phyloP scores from a whole-genome alignment of 2,329 filamentous ascomycete genomes.

The Penicillium janthinellum region DNA sequence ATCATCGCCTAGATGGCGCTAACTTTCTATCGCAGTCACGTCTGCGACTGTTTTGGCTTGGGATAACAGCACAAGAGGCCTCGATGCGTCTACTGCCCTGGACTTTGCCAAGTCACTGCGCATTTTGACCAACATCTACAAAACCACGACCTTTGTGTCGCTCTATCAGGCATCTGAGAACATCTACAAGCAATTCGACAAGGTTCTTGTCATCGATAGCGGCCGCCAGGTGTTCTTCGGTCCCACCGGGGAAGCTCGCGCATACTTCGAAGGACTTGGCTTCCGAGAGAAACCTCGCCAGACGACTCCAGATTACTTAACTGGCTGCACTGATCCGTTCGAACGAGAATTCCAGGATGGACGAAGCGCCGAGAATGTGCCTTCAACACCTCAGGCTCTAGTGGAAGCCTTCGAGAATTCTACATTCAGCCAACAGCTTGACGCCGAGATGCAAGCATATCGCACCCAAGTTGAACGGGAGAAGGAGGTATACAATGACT shows the following conservation, averaged over 20 bases:
- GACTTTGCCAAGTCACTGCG: slow-evolving; percentile 71
- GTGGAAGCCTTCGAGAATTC: slow-evolving; percentile 71
- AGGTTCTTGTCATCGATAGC: slow-evolving; percentile 77
- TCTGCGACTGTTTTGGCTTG: slow-evolving; percentile 71
- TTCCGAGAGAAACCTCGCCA: slow-evolving; percentile 74
- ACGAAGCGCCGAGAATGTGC: slow-evolving; percentile 65
- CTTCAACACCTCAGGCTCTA: slow-evolving; percentile 67
- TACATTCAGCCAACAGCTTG: slow-evolving; percentile 56
- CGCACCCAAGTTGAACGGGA: slow-evolving; percentile 65
- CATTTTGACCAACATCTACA: slow-evolving; percentile 80
- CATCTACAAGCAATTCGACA: slow-evolving; percentile 79
- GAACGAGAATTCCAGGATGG: slow-evolving; percentile 76
- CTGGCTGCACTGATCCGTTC: slow-evolving; percentile 80
- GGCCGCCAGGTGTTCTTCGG: slow-evolving; percentile 78
- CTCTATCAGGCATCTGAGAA: slow-evolving; percentile 84
- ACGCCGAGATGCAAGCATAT: slow-evolving; percentile 70
- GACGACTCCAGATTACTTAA: slow-evolving; percentile 80
- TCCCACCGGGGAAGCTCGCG: slow-evolving; percentile 64
- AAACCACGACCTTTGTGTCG: slow-evolving; percentile 81
- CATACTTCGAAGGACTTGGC: slow-evolving; percentile 76
- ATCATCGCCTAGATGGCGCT: too few relatives aligned
- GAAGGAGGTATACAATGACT: slow-evolving; percentile 71
- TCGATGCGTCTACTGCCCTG: slow-evolving; percentile 68
- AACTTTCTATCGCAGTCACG: slow-evolving; percentile 42
- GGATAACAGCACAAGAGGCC: slow-evolving; percentile 72